Evolutionary conservation across 768 basidiomycete species (phyloP).

Genomic region (Suillus discolor): DNA sequence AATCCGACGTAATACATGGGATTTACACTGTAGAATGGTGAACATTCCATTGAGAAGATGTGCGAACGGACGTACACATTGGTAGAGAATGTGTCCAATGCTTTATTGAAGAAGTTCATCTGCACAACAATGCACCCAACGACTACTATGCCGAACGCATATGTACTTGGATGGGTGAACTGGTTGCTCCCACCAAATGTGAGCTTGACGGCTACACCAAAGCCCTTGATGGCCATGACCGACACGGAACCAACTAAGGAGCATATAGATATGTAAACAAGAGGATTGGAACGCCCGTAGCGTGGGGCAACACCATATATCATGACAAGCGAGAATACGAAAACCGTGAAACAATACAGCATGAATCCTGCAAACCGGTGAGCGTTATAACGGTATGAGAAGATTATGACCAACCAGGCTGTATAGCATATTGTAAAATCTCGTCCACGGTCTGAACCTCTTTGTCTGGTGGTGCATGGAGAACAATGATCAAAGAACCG

Average conservation of each 20-base stretch:
- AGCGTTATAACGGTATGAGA: conserved; percentile 5
- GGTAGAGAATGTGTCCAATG: conserved; percentile 93
- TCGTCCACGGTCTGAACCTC: conserved; percentile 92
- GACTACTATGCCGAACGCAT: conserved; percentile 87
- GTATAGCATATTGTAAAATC: conserved; percentile 88
- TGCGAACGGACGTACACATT: conserved; percentile 74
- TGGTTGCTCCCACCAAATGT: conserved; percentile 94
- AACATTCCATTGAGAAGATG: background rate
- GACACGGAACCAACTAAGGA: conserved; percentile 94
- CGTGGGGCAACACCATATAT: conserved; percentile 84
- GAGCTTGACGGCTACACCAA: conserved; percentile 95
- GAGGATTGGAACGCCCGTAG: conserved; percentile 84
- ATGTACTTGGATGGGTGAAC: conserved; percentile 93
- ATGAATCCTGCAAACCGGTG: conserved; percentile 70
- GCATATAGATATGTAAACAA: conserved; percentile 96
- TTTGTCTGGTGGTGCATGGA: conserved; percentile 97
- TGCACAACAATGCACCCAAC: conserved; percentile 85
- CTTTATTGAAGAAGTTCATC: conserved; percentile 99
- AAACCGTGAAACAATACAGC: conserved; percentile 84
- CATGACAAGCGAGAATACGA: conserved; percentile 82
- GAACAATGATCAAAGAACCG: conserved; percentile 91
- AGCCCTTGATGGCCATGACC: conserved; percentile 99
- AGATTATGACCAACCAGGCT: conserved; percentile 67
- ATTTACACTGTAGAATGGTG: conserved; percentile 67
- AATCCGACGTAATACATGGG: conserved; percentile 99